Conservation (phyloP, 108 stramenopile genomes). For the Nannochloropsis oceanica region DNA sequence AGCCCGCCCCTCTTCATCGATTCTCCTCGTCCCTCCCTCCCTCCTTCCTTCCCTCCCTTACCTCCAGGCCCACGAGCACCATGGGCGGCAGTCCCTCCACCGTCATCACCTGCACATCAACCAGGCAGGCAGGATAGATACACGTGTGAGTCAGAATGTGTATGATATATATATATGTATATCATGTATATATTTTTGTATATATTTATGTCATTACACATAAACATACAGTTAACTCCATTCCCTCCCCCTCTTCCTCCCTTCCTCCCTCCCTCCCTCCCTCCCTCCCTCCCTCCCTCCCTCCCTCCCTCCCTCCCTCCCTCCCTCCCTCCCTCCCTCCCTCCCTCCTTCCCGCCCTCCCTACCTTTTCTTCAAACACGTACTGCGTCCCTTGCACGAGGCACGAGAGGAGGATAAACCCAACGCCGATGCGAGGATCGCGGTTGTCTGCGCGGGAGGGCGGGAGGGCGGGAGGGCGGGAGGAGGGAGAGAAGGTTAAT, state of each 20-base stretch:
- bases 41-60: background rate
- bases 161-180: too few species aligned
- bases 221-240: background rate
- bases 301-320: background rate
- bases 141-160: too few species aligned
- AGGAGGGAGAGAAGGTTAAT: background rate
- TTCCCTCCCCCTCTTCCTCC: too few species aligned
- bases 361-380: conserved; percentile 37
- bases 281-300: background rate
- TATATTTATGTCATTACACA: background rate
- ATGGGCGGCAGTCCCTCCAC: conserved; percentile 34
- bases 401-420: conserved; percentile 35
- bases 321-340: background rate
- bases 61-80: conserved; percentile 29
- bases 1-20: too few species aligned
- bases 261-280: too few species aligned
- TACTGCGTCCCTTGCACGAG: conserved; percentile 33
- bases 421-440: conserved; percentile 17
- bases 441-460: background rate
- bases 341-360: background rate
- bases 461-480: background rate
- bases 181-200: too few species aligned
- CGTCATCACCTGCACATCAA: conserved; percentile 14
- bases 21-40: too few species aligned
- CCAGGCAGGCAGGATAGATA: too few species aligned